Percentiles rank a stretch among this genome's conserved stretches.
Conservation (phyloP, 495 filamentous ascomycete genomes). For the Aspergillus carlsbadensis region DNA sequence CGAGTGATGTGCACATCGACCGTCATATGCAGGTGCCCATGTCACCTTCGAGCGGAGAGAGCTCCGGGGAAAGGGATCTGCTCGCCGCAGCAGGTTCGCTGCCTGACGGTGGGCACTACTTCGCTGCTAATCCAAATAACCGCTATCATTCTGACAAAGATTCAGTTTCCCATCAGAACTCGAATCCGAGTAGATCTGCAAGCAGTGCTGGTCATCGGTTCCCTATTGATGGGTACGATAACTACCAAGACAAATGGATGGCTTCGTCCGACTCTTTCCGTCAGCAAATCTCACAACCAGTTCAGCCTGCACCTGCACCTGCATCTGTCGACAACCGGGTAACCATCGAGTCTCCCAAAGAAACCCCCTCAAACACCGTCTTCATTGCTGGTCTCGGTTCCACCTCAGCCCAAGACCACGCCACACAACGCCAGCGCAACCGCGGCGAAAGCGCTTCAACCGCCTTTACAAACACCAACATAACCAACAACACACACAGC, state of each 20-base stretch:
- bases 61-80: conserved; percentile 63
- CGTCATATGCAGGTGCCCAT: conserved; percentile 73
- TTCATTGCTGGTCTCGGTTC: conserved; percentile 24
- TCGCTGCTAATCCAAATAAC: conserved; percentile 2
- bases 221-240: conserved; percentile 39
- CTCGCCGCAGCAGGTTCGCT: conserved; percentile 55
- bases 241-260: conserved; percentile 47
- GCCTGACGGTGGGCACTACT: conserved; percentile 43
- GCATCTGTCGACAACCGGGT: conserved; percentile 20
- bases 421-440: conserved; percentile 25
- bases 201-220: conserved; percentile 7
- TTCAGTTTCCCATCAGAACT: not conserved
- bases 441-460: conserved; percentile 42
- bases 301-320: not conserved
- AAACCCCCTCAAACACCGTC: conserved; percentile 20
- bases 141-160: conserved; percentile 19
- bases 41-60: conserved; percentile 72
- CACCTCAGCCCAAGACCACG: conserved; percentile 27
- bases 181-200: conserved; percentile 12
- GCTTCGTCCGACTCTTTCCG: conserved; percentile 28
- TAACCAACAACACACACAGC: conserved; percentile 37
- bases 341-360: conserved; percentile 24
- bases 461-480: conserved; percentile 37
- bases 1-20: conserved; percentile 79
- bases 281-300: conserved; percentile 18